Base-by-base conservation (phyloP, 306 rosid genomes). In the Cajanus cajan region DNA sequence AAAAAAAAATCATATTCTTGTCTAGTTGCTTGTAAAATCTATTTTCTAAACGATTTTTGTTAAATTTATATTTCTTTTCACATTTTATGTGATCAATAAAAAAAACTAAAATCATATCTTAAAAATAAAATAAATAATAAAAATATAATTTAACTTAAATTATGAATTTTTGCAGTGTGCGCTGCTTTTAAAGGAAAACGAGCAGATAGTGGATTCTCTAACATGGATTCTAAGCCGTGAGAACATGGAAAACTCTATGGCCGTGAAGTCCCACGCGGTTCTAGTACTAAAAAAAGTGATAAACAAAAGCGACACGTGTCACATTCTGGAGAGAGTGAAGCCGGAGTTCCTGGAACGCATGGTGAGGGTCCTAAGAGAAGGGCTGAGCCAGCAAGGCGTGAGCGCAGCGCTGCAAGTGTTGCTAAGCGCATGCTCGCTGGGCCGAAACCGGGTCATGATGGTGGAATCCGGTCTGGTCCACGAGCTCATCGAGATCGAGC, bases 401-500 rank as follows among this genome's bases (percentile, higher is more conserved):
- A 73, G 73, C 11, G 87, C 93, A 9, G 88, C 90, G 19, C 47
- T 92, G 58, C 77, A 83, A 5, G 61, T 90, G 4, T 8, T 92
- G 10, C 6, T 86, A 57, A 43, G 44, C 0, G 69, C 82, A 6
- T 79, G 87, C 68, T 82, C 86, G 0, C 40, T 63, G 70, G 86
- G 81, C 8, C 54, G 89, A 66, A 89, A 90, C 71, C 77, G 90
- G 57, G 22, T 84, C 0, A 74, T 77, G 61, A 76, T 88, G 87
- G 84, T 83, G 3, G 83, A 92, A 68, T 67, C 77, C 1, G 88
- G 88, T 19, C 84, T 79, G 0, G 85, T 89, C 16, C 54, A 44
- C n/a, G 88, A 88, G 62, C 85, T 92, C 0, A 22, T 90, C 2
- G 95, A 92, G 68, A 78, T 87, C 8, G 92, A 89, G 34, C 10